Conservation (phyloP, 2,329 filamentous ascomycete species). For the Penicillium paneum region DNA sequence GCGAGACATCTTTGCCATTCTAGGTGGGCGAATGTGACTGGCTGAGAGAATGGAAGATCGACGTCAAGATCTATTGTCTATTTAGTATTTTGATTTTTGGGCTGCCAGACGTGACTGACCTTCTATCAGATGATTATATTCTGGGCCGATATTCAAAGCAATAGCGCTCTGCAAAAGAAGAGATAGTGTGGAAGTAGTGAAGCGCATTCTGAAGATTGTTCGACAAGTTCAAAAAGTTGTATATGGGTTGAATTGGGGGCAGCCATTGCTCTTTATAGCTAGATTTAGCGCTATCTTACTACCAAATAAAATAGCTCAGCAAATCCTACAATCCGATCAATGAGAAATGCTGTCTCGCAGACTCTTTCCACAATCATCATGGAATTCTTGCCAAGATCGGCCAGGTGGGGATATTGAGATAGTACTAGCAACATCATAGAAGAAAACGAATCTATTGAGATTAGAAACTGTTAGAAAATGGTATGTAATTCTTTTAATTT, state of each 20-base stretch:
- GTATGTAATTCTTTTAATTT: neutral
- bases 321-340: neutral
- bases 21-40: constrained; percentile 30
- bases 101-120: neutral
- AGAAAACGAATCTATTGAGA: too few species aligned
- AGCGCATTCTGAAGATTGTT: neutral
- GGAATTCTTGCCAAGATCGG: neutral
- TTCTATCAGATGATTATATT: constrained; percentile 24
- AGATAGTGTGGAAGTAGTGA: neutral
- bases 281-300: neutral
- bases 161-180: neutral
- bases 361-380: neutral
- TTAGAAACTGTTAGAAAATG: too few species aligned
- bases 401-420: too few species aligned
- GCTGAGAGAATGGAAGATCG: constrained; percentile 31
- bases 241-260: neutral
- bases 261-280: neutral
- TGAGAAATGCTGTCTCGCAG: neutral
- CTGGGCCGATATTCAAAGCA: constrained; percentile 21
- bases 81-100: neutral
- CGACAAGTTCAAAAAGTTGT: neutral
- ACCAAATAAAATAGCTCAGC: neutral
- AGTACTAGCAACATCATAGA: too few species aligned
- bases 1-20: constrained; percentile 29
- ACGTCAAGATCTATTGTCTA: constrained; percentile 24